A percentile compares a stretch with the other conserved stretches of the same genome.
phyloP scores from a whole-genome alignment of 768 basidiomycete genomes.

The Lentinula aciculospora region DNA sequence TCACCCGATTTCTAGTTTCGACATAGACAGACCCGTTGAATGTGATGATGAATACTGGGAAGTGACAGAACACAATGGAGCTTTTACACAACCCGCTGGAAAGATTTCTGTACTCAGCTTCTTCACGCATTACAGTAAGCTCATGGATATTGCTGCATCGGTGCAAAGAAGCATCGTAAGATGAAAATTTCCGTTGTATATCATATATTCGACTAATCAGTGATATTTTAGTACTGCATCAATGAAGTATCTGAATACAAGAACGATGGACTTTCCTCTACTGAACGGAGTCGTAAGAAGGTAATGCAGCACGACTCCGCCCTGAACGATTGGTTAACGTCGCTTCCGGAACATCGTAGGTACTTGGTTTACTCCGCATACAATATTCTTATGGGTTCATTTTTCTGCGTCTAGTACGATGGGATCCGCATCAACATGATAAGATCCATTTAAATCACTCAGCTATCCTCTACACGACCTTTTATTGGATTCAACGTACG shows the following conservation, averaged over 20 bases:
- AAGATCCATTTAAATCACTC: not conserved
- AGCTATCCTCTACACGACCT: not conserved
- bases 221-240: not conserved
- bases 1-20: conserved; percentile 19
- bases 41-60: conserved; percentile 43
- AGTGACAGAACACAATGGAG: not conserved
- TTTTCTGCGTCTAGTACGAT: not conserved
- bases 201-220: not conserved
- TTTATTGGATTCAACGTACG: not conserved
- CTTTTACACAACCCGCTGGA: conserved; percentile 7
- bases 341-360: not conserved
- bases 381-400: not conserved
- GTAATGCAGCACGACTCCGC: not conserved
- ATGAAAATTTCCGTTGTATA: too few species aligned
- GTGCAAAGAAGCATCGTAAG: not conserved
- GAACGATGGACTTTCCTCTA: not conserved
- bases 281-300: not conserved
- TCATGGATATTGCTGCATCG: not conserved
- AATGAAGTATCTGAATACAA: not conserved
- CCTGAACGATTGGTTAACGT: not conserved
- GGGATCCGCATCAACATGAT: not conserved
- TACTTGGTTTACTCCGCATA: not conserved
- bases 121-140: not conserved
- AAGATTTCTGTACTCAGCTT: conserved; percentile 5
- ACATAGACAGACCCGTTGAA: conserved; percentile 42